Evolutionary conservation across 257 asterid species (phyloP), one percentile per base, ranked within the genome.

Genomic region (Salvia hispanica): DNA sequence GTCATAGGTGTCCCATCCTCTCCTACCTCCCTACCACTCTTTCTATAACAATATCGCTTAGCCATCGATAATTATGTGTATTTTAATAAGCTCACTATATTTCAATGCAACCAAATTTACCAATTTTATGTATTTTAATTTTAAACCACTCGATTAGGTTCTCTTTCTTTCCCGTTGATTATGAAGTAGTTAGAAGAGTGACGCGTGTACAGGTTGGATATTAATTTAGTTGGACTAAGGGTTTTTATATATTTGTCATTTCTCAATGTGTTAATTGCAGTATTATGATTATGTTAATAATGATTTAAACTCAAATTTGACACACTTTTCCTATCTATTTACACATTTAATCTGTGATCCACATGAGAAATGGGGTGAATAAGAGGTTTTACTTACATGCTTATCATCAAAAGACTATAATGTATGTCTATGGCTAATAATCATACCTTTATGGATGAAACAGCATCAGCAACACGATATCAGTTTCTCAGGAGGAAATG

Each of bases 401-500:
- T 71, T 57, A 76, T 60, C 67, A 42, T 3, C 52, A 55, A 60
- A 61, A 79, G 28, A 63, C 54, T 63, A 72, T 64, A 59, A 64
- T 66, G 66, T 65, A 64, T 66, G 66, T 65, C 10, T 25, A 25
- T 72, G 11, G 14, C 52, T 75, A 77, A 72, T 73, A 70, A 70
- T 75, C 54, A 74, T 11, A 5, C 43, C 56, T 66, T 73, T 79
- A 56, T 78, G 80, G 81, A 67, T 79, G 31, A 25, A 25, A 25
- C 31, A 25, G 3, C 31, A 25, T 25, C 31, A 25, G 87, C 37
- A 78, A 74, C 94, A 88, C 92, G 95, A 25, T 25, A 25, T 25
- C 31, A 25, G 31, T 2, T 25, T 25, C 31, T 1, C 31, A 25
- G 31, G 31, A 25, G 31, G 31, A 25, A 25, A 25, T 25, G 31